A percentile compares a stretch with the other conserved stretches of the same genome.
phyloP scores from a whole-genome alignment of 73 alveolate species.

The Blepharisma stoltei region DNA sequence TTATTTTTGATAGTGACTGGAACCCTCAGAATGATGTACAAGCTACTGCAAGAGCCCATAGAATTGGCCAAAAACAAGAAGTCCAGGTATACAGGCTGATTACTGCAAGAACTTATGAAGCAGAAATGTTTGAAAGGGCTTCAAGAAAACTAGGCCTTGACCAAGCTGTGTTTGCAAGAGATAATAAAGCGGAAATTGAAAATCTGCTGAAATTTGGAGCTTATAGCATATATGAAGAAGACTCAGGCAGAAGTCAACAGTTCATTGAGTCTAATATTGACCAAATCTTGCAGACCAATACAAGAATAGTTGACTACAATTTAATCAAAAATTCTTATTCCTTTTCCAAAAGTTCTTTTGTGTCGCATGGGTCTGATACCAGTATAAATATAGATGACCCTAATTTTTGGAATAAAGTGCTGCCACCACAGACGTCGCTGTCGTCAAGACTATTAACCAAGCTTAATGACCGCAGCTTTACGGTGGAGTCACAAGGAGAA shows the following conservation, averaged over 20 bases:
- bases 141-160: constrained; percentile 87
- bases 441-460: constrained; percentile 48
- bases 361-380: constrained; percentile 70
- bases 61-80: constrained; percentile 97
- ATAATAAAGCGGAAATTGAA: constrained; percentile 77
- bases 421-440: constrained; percentile 50
- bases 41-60: constrained; percentile 99
- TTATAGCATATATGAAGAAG: constrained; percentile 68
- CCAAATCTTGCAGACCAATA: constrained; percentile 58
- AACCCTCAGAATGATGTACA: constrained; percentile 92
- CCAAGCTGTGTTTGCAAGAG: constrained; percentile 78
- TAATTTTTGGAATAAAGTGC: constrained; percentile 79
- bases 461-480: constrained; percentile 36
- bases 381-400: constrained; percentile 76
- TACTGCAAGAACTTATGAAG: constrained; percentile 94
- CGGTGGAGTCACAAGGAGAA: constrained; percentile 41
- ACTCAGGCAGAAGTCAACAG: constrained; percentile 46
- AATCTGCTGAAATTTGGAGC: constrained; percentile 78
- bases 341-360: constrained; percentile 66
- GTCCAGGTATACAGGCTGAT: constrained; percentile 94
- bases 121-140: constrained; percentile 94
- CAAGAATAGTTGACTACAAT: constrained; percentile 53
- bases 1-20: constrained; percentile 98
- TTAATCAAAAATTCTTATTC: constrained; percentile 67
- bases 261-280: constrained; percentile 68